Evolutionary conservation across 805 yeast genomes (phyloP), one percentile per base, ranked within the genome.

Genomic region (Suhomyces vadensis): DNA sequence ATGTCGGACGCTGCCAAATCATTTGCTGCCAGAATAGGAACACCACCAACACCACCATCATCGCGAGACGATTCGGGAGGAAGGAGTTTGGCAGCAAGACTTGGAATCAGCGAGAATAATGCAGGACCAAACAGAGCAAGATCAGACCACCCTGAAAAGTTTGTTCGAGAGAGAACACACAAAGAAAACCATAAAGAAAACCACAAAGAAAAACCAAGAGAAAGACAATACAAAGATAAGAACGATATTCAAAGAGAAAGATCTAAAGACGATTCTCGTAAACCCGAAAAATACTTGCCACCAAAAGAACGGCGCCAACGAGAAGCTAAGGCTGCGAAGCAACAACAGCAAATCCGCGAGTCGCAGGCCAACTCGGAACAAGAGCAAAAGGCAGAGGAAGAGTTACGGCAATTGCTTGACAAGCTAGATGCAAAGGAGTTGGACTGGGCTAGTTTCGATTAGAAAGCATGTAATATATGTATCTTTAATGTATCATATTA

Each of bases 371-470:
- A 27, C 8, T 26, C 19, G 27, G 23, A 43, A 20, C 24, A 46
- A 11, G 46, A 48, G 29, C 27, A 25, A 19, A 41, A 49, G 31
- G 46, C 44, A 6, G 48, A 47, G 29, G 41, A 53, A 31, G 67
- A 64, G 41, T 62, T 63, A 35, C 48, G 52, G 40, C 51, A 55
- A 31, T 48, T 62, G 58, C 58, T 64, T 24, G 64, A 56, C 26
- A 57, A 61, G 47, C 51, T 65, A 51, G 58, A 52, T 35, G 57
- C 63, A 39, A 60, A 57, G 31, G 48, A 58, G 23, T 48, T 55
- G 36, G 64, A 55, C 46, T 65, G 71, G 71, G 67, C 69, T 13
- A 65, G 58, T 44, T 52, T 65, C 38, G 68, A 62, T 16, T 39
- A 56, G 16, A 11, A 20, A 7, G 11, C 16, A 14, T 11, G 13